Base-by-base conservation (phyloP, 768 basidiomycete genomes). In the Trametes gibbosa region DNA sequence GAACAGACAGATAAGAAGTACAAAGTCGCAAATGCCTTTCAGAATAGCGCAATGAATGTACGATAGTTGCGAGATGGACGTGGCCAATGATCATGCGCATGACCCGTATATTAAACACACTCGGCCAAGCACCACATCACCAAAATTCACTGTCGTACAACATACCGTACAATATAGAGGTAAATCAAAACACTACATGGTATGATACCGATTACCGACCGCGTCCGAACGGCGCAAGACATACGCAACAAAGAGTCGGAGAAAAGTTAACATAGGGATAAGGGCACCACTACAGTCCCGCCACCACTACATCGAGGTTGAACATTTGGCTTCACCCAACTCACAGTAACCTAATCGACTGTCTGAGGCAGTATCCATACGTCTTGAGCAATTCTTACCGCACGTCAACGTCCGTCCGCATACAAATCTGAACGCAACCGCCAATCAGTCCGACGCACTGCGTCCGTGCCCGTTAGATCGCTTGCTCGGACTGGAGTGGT, bases 401-500 rank as follows among this genome's bases (percentile, higher is more conserved):
- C n/a, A 10, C 32, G 32, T 17, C 13, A 16, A 6, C 19, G 34
- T 39, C 23, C 9, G 35, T 50, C 35, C 48, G 21, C 39, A 25
- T 53, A 9, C 37, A 29, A 19, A 35, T 16, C 51, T 12, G 10
- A 43, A 12, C 9, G 27, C n/a, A 39, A n/a, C 39, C 19, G 25
- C 14, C 10, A 9, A 6, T 24, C 42, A 61, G 39, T 56, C 59
- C 35, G 61, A 62, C 19, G 32, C 51, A 25, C 40, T 48, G 19
- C 51, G 56, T 12, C 61, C 48, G 25, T 57, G 61, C n/a, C 49
- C 54, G 5, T 23, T 35, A 1, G 56, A 58, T 13, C 52, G 51
- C 47, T 62, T 62, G 55, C 51, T 57, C 9, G 61, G 61, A 47
- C 61, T 62, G 14, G 61, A 62, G 3, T 53, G 56, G 4, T 49